Evolutionary conservation across 352 stramenopile genomes (phyloP).

Genomic region (Achlya hypogyna): DNA sequence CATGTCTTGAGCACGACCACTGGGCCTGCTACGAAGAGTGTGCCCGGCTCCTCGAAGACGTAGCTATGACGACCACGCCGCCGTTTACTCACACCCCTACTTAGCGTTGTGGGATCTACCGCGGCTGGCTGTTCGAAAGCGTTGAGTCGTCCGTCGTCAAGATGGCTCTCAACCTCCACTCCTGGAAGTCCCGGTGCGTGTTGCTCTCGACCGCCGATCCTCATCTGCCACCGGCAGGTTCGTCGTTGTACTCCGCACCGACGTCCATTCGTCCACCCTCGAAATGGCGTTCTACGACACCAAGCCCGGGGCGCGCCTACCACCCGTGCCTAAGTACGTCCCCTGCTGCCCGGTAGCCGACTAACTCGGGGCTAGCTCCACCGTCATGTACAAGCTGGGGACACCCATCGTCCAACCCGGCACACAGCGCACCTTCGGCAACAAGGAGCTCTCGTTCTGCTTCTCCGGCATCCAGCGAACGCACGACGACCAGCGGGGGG

Average conservation of each 20-base stretch:
- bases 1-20: slow-evolving; percentile 13
- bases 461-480: background rate
- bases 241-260: slow-evolving; percentile 11
- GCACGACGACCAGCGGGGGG: background rate
- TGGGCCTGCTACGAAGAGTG: slow-evolving; percentile 17
- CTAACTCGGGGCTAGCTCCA: slow-evolving; percentile 1
- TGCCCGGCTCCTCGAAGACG: slow-evolving; percentile 15
- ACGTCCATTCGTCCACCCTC: background rate
- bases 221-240: background rate
- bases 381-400: slow-evolving; percentile 4
- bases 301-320: background rate
- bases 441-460: slow-evolving; percentile 5
- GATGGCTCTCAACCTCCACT: background rate
- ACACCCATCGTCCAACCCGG: background rate
- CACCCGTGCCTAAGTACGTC: slow-evolving; percentile 7
- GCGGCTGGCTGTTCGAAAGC: slow-evolving; percentile 10
- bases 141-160: background rate
- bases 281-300: slow-evolving; percentile 12
- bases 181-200: slow-evolving; percentile 10
- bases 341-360: background rate
- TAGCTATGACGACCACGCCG: background rate
- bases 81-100: background rate
- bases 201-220: background rate
- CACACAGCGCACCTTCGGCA: background rate
- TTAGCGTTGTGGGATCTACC: slow-evolving; percentile 12